Base-by-base conservation (phyloP, 2,329 filamentous ascomycete species). In the Xylariaceae sp. region DNA sequence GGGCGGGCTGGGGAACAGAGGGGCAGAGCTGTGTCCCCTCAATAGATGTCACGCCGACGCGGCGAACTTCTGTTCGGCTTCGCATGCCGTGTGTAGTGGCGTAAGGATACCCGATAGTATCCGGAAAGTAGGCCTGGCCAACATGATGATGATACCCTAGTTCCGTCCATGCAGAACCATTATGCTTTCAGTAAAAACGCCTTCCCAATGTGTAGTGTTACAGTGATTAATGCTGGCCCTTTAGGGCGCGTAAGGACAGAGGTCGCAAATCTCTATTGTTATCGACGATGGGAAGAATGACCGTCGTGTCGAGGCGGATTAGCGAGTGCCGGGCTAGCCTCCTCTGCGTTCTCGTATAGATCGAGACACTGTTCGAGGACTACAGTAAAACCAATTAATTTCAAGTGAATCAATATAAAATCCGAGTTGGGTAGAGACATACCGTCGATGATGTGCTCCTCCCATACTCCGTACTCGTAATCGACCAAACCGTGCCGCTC, bases 401-500 rank as follows among this genome's bases (percentile, higher is more conserved):
- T 52, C 39, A 45, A 22, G 36, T 14, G n/a, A 41, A 27, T 30
- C 19, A 42, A 30, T 15, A 5, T 15, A n/a, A 31, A 33, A 38
- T 17, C 11, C 14, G 11, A 19, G 15, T 3, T 1, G 14, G 17
- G 33, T 31, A 15, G 31, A 14, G 19, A 77, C 88, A 71, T 75
- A 96, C 91, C 79, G 51, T 81, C 80, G 59, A 94, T 81, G 60
- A 97, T 96, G 64, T 89, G 84, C 65, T 97, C 91, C 70, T 97
- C 94, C 82, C 90, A 95, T 22, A 97, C 89, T 9, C 94, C 94
- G 73, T 96, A 95, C 63, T 97, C 87, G 67, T 97, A 99, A 71
- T 99, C 94, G 11, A 99, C 90, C 42, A 99, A 74, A n/a, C 94
- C 94, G 65, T 95, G 86, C 58, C 87, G 85, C 68, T 97, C 92